Conservation (phyloP, 164 flowering plant species). For the Dillenia suffruticosa region DNA sequence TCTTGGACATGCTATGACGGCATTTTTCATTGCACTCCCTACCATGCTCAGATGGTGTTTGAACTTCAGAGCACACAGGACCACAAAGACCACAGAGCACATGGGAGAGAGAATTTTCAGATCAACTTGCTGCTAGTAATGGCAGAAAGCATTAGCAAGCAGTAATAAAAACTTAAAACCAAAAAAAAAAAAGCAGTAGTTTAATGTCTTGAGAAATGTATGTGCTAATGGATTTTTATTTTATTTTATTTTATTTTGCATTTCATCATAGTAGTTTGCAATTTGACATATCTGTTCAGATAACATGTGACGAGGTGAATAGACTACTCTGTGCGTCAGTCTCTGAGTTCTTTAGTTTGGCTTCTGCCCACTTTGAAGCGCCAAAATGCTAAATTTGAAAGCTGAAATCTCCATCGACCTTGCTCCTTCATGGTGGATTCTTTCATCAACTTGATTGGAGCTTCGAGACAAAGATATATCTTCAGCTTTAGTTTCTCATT, state of each 20-base stretch:
- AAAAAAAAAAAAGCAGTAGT: no score
- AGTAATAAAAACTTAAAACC: no score
- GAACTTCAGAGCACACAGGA: slow-evolving; percentile 13
- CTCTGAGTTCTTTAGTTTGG: slow-evolving; percentile 30
- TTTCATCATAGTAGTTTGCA: no score
- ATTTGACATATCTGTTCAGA: no score
- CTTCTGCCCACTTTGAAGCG: slow-evolving; percentile 78
- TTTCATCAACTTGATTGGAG: slow-evolving; percentile 10
- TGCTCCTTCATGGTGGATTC: slow-evolving; percentile 8
- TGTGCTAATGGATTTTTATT: no score
- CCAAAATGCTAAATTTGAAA: slow-evolving; percentile 63
- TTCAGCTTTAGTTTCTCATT: slow-evolving; percentile 6
- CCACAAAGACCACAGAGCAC: slow-evolving; percentile 10
- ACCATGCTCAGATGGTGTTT: slow-evolving; percentile 21
- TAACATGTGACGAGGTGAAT: slow-evolving; percentile 23
- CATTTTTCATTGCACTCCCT: slow-evolving; percentile 11
- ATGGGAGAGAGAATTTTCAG: slow-evolving; percentile 7
- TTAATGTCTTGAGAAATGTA: no score
- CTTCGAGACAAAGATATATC: slow-evolving; percentile 6
- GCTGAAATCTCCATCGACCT: slow-evolving; percentile 20
- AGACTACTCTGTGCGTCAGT: slow-evolving; percentile 8
- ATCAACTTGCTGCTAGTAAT: slow-evolving; percentile 12
- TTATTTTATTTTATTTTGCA: no score
- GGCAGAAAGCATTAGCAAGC: not conserved
- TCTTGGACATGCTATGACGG: slow-evolving; percentile 19